phyloP scores from a whole-genome alignment of 352 stramenopile genomes.

The Globisporangium spinosum region DNA sequence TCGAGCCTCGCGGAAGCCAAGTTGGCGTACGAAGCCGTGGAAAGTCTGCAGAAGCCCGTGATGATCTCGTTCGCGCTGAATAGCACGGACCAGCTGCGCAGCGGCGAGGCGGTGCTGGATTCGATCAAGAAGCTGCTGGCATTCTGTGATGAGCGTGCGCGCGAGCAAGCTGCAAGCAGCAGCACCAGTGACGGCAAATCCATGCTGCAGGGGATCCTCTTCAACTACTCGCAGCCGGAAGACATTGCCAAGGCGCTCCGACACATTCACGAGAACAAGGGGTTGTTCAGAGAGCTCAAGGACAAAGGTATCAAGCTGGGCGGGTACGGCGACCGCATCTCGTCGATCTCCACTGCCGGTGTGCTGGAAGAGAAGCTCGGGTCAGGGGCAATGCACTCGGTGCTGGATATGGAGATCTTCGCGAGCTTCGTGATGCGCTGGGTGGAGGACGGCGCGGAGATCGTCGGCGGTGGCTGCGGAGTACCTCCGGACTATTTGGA shows the following conservation, averaged over 20 bases:
- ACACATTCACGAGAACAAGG: conserved; percentile 35
- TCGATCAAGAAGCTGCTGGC: conserved; percentile 44
- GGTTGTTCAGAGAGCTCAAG: conserved; percentile 27
- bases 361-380: conserved; percentile 73
- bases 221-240: conserved; percentile 92
- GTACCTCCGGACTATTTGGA: conserved; percentile 82
- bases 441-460: conserved; percentile 59
- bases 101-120: conserved; percentile 62
- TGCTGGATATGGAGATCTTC: conserved; percentile 73
- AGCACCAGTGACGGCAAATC: neutral
- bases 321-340: conserved; percentile 89
- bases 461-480: conserved; percentile 90
- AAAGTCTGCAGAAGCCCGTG: conserved; percentile 56
- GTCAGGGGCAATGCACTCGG: conserved; percentile 55
- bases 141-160: conserved; percentile 21
- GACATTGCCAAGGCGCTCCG: conserved; percentile 83
- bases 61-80: conserved; percentile 87
- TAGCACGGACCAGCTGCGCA: conserved; percentile 67
- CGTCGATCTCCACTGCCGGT: conserved; percentile 49
- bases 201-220: conserved; percentile 72
- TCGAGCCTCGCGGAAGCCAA: conserved; percentile 84
- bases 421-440: conserved; percentile 72
- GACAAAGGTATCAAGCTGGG: conserved; percentile 50
- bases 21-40: conserved; percentile 77
- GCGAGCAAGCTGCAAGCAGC: conserved; percentile 16